Evolutionary conservation across 164 flowering plant genomes (phyloP).

Genomic region (Tinospora cordifolia): DNA sequence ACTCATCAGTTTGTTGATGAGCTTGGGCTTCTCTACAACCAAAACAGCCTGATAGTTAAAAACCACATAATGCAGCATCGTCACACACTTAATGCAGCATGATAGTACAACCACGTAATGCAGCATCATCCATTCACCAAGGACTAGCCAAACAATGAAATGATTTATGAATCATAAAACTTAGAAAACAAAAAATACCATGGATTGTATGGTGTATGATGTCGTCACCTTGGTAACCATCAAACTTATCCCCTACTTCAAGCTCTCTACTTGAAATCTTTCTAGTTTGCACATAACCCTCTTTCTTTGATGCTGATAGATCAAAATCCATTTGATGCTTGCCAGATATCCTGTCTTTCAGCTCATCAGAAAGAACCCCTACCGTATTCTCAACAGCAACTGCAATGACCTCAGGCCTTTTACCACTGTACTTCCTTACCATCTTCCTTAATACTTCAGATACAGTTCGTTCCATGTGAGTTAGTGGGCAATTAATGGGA

Average conservation of each 20-base stretch:
- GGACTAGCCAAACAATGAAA: too few relatives aligned
- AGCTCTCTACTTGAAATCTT: constrained; percentile 24
- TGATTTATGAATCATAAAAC: too few relatives aligned
- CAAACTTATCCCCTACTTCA: constrained; percentile 25
- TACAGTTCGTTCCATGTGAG: constrained; percentile 88
- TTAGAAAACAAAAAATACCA: constrained; percentile 28
- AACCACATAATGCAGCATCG: too few relatives aligned
- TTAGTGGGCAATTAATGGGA: constrained; percentile 72
- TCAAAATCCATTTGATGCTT: constrained; percentile 41
- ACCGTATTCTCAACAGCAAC: constrained; percentile 73
- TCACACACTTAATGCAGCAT: too few relatives aligned
- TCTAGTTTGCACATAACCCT: constrained; percentile 29
- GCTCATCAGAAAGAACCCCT: constrained; percentile 66
- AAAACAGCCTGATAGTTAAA: too few relatives aligned
- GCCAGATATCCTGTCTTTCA: constrained; percentile 59
- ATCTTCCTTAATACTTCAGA: constrained; percentile 80
- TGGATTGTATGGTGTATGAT: constrained; percentile 21
- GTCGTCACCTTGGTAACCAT: constrained; percentile 11
- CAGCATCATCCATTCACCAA: too few relatives aligned
- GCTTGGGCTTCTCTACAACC: too few relatives aligned
- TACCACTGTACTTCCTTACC: constrained; percentile 91
- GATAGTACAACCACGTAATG: too few relatives aligned
- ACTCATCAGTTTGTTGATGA: too few relatives aligned
- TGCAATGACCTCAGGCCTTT: constrained; percentile 90
- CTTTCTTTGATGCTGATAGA: constrained; percentile 32